A percentile compares a stretch with the other conserved stretches of the same genome.
Conservation (phyloP, 2,329 filamentous ascomycete genomes). For the Fusarium algeriense region DNA sequence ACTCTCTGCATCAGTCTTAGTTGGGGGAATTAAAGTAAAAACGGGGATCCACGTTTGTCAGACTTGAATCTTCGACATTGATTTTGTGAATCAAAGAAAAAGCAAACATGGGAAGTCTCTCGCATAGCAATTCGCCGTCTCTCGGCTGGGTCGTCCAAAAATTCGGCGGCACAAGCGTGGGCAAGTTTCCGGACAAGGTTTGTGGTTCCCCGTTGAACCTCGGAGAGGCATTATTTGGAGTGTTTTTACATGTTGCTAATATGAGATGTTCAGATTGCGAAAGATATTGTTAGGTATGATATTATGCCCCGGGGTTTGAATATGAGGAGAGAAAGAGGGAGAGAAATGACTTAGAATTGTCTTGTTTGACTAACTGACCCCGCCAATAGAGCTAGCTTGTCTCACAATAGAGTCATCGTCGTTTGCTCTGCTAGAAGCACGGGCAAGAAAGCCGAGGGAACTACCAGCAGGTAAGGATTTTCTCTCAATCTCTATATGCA, state of each 20-base stretch:
- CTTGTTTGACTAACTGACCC: slow-evolving; percentile 39
- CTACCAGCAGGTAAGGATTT: slow-evolving; percentile 85
- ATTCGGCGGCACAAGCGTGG: slow-evolving; percentile 94
- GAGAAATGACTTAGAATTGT: slow-evolving; percentile 20
- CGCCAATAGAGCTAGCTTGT: slow-evolving; percentile 61
- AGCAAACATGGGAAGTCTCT: slow-evolving; percentile 51
- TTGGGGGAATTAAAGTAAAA: background rate
- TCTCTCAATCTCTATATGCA: background rate
- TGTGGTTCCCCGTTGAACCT: slow-evolving; percentile 45
- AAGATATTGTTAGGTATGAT: slow-evolving; percentile 58
- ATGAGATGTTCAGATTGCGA: slow-evolving; percentile 52
- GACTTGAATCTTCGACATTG: background rate
- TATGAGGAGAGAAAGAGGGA: background rate
- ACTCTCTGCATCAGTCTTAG: slow-evolving; percentile 1
- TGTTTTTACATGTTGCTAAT: slow-evolving; percentile 17
- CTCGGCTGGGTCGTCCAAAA: slow-evolving; percentile 90
- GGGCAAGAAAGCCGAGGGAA: slow-evolving; percentile 93
- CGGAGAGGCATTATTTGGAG: slow-evolving; percentile 10
- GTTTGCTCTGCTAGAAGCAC: slow-evolving; percentile 97
- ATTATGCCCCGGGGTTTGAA: background rate
- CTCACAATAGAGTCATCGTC: slow-evolving; percentile 82
- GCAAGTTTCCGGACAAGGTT: slow-evolving; percentile 86
- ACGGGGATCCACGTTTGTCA: slow-evolving; percentile 3
- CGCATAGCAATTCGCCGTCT: slow-evolving; percentile 52
- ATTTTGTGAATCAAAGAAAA: background rate